Base-by-base conservation (phyloP, 2,329 filamentous ascomycete species). In the Cladosporium colombiae region DNA sequence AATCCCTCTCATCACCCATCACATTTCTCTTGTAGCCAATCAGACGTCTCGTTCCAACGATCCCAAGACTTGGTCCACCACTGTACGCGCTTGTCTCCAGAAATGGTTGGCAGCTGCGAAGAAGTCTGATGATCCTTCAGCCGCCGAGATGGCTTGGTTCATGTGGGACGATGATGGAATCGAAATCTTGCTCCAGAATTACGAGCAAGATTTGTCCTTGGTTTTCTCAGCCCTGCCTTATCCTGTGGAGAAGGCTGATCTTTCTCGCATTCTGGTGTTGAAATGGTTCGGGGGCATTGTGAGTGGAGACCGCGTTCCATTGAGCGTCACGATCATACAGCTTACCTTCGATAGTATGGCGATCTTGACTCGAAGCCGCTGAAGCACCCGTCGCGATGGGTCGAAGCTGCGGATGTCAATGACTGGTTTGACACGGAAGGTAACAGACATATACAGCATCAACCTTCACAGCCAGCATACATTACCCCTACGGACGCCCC, bases 241-340 rank as follows among this genome's bases (percentile, higher is more conserved):
- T 29, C 64, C 64, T 4, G 64, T 66, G 8, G 64, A 66, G 35
- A 66, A 66, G 29, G 64, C 64, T 2, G 64, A 66, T 29, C 46
- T 33, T 4, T 66, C 50, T 8, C 64, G 64, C 16, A 21, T 66
- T 25, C n/a, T 57, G 23, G 64, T 66, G 1, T 21, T 66, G 50
- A 66, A 66, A 25, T 66, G 64, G 64, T 66, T 66, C 33, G 64
- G 64, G 8, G 64, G 64, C 14, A n/a, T 66, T 29, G 64, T 66
- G 16, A 57, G 64, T 66, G 25, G 1, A 23, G 6, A 33, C 13
- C 8, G 25, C 8, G 13, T n/a, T n/a, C n/a, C 21, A 11, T 25
- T 16, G 33, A 57, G 2, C 7, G 31, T 5, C 21, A 14, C 8
- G 11, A 14, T 1, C 33, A 37, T 7, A 11, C 6, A 23, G 55